Conservation (phyloP, 306 rosid species). For the Cercis canadensis region DNA sequence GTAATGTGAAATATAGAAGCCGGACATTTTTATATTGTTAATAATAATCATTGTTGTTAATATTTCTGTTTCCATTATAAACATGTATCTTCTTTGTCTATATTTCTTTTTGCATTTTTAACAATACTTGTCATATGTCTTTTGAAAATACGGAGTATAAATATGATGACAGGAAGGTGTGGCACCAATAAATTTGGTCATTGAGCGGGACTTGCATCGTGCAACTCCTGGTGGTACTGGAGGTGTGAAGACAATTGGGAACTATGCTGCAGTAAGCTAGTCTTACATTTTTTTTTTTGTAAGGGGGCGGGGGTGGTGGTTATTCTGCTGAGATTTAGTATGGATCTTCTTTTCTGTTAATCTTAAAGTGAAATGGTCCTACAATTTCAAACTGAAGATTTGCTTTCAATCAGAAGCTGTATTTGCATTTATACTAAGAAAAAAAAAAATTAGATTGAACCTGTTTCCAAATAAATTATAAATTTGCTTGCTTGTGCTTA, state of each 20-base stretch:
- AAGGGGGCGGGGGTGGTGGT: no score
- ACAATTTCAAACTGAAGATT: no score
- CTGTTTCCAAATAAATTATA: no score
- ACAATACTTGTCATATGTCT: not conserved
- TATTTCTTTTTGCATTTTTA: not conserved
- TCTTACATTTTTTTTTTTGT: conserved; percentile 15
- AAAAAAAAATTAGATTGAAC: no score
- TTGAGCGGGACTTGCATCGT: conserved; percentile 91
- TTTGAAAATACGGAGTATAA: conserved; percentile 11
- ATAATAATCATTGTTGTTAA: no score
- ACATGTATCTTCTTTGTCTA: conserved; percentile 24
- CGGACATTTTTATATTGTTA: no score
- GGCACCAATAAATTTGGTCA: conserved; percentile 87
- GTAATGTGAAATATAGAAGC: no score
- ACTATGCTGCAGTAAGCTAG: conserved; percentile 92
- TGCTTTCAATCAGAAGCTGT: no score
- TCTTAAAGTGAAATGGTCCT: no score
- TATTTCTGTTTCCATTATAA: conserved; percentile 1
- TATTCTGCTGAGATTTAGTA: conserved; percentile 17
- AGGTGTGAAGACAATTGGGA: conserved; percentile 97
- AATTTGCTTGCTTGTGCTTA: no score
- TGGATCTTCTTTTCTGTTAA: conserved; percentile 30
- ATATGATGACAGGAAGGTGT: conserved; percentile 79
- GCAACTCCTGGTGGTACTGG: conserved; percentile 99
- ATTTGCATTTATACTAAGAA: no score